A percentile compares a stretch with the other conserved stretches of the same genome.
Evolutionary conservation across 2,329 filamentous ascomycete genomes (phyloP).

Genomic region (Hansfordia pulvinata): DNA sequence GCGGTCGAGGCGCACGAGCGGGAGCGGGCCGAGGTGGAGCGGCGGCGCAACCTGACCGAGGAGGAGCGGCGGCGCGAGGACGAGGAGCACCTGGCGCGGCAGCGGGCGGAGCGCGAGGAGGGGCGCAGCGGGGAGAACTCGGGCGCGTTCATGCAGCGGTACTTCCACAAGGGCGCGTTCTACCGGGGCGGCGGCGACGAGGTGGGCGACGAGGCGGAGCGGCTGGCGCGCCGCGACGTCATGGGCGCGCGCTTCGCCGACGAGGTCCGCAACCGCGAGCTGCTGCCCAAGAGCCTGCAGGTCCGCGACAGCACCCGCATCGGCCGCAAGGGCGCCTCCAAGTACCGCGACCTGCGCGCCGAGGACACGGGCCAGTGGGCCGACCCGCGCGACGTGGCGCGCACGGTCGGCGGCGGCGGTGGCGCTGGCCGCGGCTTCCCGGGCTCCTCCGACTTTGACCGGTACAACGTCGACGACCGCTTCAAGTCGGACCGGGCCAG

Average conservation of each 20-base stretch:
- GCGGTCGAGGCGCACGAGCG: conserved; percentile 73
- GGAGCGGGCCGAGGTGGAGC: conserved; percentile 80
- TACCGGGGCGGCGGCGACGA: conserved; percentile 76
- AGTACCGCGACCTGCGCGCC: conserved; percentile 74
- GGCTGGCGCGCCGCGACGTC: conserved; percentile 67
- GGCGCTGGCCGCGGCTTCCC: too few species aligned
- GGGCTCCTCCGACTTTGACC: conserved; percentile 24
- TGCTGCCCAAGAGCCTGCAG: conserved; percentile 83
- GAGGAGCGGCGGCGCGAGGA: conserved; percentile 84
- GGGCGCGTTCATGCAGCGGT: conserved; percentile 87
- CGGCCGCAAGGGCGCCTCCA: conserved; percentile 80
- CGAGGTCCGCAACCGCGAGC: conserved; percentile 68
- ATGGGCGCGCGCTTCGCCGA: conserved; percentile 77
- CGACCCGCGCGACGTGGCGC: conserved; percentile 34
- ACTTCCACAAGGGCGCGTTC: conserved; percentile 94
- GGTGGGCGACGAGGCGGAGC: conserved; percentile 62
- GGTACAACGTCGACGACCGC: conserved; percentile 43
- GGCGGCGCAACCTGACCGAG: conserved; percentile 70
- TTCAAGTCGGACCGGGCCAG: conserved; percentile 51
- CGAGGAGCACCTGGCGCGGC: conserved; percentile 58
- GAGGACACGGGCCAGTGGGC: conserved; percentile 92
- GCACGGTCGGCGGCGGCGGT: conserved; percentile 16
- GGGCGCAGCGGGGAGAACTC: conserved; percentile 68
- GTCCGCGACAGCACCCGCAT: conserved; percentile 87
- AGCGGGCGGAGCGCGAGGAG: conserved; percentile 72